Conservation (phyloP, 306 rosid species). For the Abrus precatorius region DNA sequence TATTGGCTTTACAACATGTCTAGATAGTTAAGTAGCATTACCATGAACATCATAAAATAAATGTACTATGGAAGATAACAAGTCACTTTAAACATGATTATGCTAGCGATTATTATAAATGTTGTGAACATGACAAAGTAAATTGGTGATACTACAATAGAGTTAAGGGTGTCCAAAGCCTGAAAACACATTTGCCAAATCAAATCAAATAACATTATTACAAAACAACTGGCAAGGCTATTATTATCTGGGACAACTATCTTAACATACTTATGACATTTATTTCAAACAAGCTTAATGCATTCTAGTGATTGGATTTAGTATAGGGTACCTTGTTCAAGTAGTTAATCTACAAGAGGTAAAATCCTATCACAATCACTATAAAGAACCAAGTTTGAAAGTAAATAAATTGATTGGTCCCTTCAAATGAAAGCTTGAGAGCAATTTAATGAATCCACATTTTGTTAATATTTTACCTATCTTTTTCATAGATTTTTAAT, state of each 20-base stretch:
- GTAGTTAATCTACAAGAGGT: constrained; percentile 84
- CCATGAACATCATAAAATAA: not conserved
- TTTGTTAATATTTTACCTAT: no score
- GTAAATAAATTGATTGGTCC: constrained; percentile 77
- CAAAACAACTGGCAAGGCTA: not conserved
- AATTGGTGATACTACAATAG: constrained; percentile 88
- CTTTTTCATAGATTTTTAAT: no score
- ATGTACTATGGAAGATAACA: constrained; percentile 1
- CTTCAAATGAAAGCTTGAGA: constrained; percentile 79
- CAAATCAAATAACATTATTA: constrained; percentile 1
- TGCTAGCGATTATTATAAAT: constrained; percentile 84
- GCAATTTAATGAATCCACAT: constrained; percentile 52
- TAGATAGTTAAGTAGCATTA: not conserved
- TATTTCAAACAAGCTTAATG: not conserved
- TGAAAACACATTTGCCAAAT: constrained; percentile 53
- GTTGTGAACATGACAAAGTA: constrained; percentile 89
- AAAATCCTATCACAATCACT: constrained; percentile 56
- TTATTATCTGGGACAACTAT: not conserved
- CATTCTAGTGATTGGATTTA: no score
- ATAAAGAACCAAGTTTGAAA: constrained; percentile 87
- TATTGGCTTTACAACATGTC: not conserved
- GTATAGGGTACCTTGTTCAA: constrained; percentile 76
- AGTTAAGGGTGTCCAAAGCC: constrained; percentile 88
- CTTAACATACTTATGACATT: not conserved
- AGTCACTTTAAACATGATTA: constrained; percentile 85